Conservation (phyloP, 768 basidiomycete species). For the Tulasnella sp. region DNA sequence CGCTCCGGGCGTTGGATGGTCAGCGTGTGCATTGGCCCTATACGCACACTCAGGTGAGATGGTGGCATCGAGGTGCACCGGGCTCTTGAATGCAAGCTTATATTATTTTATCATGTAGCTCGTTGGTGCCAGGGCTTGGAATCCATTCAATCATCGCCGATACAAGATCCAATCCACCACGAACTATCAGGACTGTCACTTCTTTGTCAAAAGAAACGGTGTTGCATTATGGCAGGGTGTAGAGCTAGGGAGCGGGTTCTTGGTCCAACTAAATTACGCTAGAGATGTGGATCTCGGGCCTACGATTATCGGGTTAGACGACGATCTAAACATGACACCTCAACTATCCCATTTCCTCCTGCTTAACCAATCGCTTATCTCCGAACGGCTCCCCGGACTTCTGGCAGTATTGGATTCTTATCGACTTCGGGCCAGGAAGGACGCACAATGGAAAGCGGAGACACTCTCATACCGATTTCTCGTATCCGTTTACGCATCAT, state of each 20-base stretch:
- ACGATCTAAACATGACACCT: constrained; percentile 53
- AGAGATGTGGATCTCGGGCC: constrained; percentile 41
- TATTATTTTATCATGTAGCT: constrained; percentile 27
- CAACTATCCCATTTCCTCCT: constrained; percentile 53
- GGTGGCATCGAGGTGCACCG: constrained; percentile 17
- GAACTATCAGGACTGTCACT: constrained; percentile 37
- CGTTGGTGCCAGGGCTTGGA: constrained; percentile 34
- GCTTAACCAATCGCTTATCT: constrained; percentile 44
- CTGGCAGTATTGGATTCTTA: constrained; percentile 43
- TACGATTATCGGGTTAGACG: constrained; percentile 49
- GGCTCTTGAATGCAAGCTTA: neutral
- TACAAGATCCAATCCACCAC: constrained; percentile 43
- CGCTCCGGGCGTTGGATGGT: constrained; percentile 56
- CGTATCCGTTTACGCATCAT: constrained; percentile 46
- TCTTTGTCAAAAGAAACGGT: constrained; percentile 45
- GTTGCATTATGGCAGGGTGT: constrained; percentile 41
- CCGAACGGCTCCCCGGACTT: constrained; percentile 33
- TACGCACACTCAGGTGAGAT: constrained; percentile 40
- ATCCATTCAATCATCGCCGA: constrained; percentile 34
- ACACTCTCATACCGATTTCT: constrained; percentile 57
- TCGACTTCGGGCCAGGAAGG: constrained; percentile 38
- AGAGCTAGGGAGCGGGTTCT: constrained; percentile 60
- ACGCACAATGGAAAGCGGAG: constrained; percentile 41
- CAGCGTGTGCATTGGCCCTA: constrained; percentile 55
- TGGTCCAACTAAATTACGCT: constrained; percentile 47